Evolutionary conservation across 192 early-diverging fungal genomes (phyloP).

Genomic region (Coemansia sp.): DNA sequence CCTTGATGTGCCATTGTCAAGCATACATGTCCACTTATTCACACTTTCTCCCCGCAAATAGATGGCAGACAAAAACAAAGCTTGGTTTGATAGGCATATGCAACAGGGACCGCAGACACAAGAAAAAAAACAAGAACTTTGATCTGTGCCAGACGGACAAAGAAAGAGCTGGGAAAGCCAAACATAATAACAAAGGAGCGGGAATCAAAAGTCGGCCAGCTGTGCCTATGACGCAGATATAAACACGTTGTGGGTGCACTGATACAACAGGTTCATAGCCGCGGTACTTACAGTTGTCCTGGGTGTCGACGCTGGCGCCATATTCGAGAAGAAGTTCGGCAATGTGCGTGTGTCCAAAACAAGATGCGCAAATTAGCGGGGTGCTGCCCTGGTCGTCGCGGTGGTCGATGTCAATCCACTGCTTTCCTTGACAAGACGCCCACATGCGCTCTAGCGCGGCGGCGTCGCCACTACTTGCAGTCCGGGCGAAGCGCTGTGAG

Average conservation of each 20-base stretch:
- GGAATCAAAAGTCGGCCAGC: neutral
- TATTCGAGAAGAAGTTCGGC: conserved; percentile 66
- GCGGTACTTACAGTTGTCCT: conserved; percentile 72
- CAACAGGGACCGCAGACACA: neutral
- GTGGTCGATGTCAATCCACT: conserved; percentile 73
- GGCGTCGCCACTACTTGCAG: conserved; percentile 73
- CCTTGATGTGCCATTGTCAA: neutral
- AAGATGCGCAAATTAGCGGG: conserved; percentile 83
- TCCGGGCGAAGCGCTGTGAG: conserved; percentile 66
- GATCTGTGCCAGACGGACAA: neutral
- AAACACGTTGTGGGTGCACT: neutral
- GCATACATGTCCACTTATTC: neutral
- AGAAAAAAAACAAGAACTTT: neutral
- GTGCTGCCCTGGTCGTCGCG: conserved; percentile 86
- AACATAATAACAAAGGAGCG: conserved; percentile 5
- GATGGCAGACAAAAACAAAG: neutral
- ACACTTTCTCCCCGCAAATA: neutral
- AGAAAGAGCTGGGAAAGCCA: neutral
- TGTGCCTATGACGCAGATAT: neutral
- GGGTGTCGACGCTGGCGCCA: conserved; percentile 72
- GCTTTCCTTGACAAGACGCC: conserved; percentile 50
- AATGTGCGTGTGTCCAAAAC: conserved; percentile 80
- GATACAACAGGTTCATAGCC: neutral
- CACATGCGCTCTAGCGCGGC: conserved; percentile 63
- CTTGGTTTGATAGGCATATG: neutral